Conservation (phyloP, 2,329 filamentous ascomycete genomes). For the Phoma sp. region DNA sequence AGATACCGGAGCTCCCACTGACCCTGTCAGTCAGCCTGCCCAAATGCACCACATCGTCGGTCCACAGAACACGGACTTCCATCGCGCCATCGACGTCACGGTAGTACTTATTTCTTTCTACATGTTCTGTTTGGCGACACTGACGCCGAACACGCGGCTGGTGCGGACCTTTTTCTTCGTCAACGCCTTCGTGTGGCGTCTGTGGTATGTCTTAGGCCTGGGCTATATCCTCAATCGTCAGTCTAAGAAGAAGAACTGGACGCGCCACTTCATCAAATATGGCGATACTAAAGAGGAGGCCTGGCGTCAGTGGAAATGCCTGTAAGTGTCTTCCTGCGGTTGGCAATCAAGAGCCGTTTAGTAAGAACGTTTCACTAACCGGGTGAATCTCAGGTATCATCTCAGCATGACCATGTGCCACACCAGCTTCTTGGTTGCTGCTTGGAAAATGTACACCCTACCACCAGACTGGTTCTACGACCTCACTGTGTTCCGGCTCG, state of each 20-base stretch:
- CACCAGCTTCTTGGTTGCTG: conserved; percentile 84
- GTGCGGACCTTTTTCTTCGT: conserved; percentile 81
- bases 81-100: conserved; percentile 83
- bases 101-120: conserved; percentile 79
- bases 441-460: conserved; percentile 95
- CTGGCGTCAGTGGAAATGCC: conserved; percentile 97
- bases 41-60: conserved; percentile 86
- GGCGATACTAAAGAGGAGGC: conserved; percentile 89
- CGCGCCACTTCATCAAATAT: conserved; percentile 95
- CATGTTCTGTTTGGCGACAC: conserved; percentile 72
- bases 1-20: conserved; percentile 48
- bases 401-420: conserved; percentile 91
- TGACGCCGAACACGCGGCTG: conserved; percentile 76
- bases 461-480: conserved; percentile 87
- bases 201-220: conserved; percentile 91
- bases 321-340: conserved; percentile 45
- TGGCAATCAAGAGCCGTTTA: not conserved
- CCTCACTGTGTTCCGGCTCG: conserved; percentile 84
- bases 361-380: not conserved
- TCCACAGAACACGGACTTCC: conserved; percentile 81
- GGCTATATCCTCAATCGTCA: conserved; percentile 85
- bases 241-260: conserved; percentile 92
- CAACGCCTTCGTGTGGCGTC: conserved; percentile 81
- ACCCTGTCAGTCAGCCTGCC: conserved; percentile 61
- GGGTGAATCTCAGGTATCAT: conserved; percentile 64